These are phyloP conservation scores for Ambrosia hybrid DNA, from an alignment of 140 eudicot species.

Conservation along the genomic window DNA sequence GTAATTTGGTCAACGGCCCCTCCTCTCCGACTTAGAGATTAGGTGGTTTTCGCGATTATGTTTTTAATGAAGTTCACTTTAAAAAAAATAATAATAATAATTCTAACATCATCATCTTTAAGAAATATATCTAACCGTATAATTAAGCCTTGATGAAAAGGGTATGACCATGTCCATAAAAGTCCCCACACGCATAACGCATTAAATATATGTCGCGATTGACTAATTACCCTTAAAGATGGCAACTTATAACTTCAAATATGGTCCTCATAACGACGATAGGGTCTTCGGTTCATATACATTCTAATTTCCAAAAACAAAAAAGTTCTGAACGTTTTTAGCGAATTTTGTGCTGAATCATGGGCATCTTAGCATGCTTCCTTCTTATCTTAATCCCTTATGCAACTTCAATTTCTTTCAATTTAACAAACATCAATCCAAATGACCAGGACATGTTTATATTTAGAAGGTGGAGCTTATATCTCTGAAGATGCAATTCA, in stretches of 20 bases:
- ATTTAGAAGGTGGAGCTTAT: neutral
- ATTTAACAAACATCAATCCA: slow-evolving; percentile 4
- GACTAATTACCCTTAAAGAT: neutral
- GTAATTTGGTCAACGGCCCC: too few relatives aligned
- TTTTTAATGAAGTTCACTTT: too few relatives aligned
- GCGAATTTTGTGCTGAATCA: slow-evolving; percentile 10
- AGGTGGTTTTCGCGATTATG: too few relatives aligned
- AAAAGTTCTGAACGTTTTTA: neutral
- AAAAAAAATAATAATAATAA: too few relatives aligned
- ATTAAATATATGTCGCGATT: neutral
- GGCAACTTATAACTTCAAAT: neutral
- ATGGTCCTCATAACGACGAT: slow-evolving; percentile 3
- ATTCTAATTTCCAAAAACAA: neutral
- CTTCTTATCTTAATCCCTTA: neutral
- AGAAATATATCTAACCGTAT: too few relatives aligned
- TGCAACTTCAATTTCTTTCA: slow-evolving; percentile 12
- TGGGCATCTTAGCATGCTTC: slow-evolving; percentile 14
- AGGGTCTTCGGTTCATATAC: neutral
- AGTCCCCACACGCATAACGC: neutral
- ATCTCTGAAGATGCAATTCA: slow-evolving; percentile 8
- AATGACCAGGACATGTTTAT: neutral
- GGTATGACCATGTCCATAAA: neutral
- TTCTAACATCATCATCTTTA: too few relatives aligned
- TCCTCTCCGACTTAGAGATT: too few relatives aligned
- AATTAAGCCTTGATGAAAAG: too few relatives aligned